phyloP scores from a whole-genome alignment of 2,329 filamentous ascomycete genomes.

The Zalaria sp. region DNA sequence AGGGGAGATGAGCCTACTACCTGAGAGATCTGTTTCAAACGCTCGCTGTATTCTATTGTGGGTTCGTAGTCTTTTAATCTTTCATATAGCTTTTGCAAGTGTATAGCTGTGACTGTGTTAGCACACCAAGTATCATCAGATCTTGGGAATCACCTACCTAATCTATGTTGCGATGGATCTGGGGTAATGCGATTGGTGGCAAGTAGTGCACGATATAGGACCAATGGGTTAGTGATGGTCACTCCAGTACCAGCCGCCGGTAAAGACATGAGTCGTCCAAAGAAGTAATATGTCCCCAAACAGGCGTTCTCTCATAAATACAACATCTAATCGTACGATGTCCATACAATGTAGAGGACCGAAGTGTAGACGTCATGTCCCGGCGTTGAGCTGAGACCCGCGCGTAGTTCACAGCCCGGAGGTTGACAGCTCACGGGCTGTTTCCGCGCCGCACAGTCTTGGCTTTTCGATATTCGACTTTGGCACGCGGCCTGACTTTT shows the following conservation, averaged over 20 bases:
- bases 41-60: slow-evolving; percentile 51
- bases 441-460: too few species aligned
- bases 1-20: slow-evolving; percentile 19
- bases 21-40: slow-evolving; percentile 45
- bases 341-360: too few species aligned
- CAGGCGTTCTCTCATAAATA: too few species aligned
- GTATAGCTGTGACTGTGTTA: slow-evolving; percentile 37
- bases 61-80: slow-evolving; percentile 68
- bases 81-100: slow-evolving; percentile 63
- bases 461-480: too few species aligned
- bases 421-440: too few species aligned
- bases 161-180: slow-evolving; percentile 57
- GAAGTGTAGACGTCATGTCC: too few species aligned
- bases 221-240: slow-evolving; percentile 51
- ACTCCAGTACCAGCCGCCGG: slow-evolving; percentile 18
- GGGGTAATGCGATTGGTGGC: slow-evolving; percentile 52
- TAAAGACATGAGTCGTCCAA: slow-evolving; percentile 3
- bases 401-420: too few species aligned
- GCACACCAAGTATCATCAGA: slow-evolving; percentile 1
- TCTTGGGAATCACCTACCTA: slow-evolving; percentile 25
- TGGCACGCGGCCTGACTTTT: too few species aligned
- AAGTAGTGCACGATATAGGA: slow-evolving; percentile 60
- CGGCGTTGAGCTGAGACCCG: too few species aligned
- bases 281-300: too few species aligned
- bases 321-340: too few species aligned